phyloP scores from a whole-genome alignment of 441 rosid genomes.

The Cnidoscolus chayamansa region DNA sequence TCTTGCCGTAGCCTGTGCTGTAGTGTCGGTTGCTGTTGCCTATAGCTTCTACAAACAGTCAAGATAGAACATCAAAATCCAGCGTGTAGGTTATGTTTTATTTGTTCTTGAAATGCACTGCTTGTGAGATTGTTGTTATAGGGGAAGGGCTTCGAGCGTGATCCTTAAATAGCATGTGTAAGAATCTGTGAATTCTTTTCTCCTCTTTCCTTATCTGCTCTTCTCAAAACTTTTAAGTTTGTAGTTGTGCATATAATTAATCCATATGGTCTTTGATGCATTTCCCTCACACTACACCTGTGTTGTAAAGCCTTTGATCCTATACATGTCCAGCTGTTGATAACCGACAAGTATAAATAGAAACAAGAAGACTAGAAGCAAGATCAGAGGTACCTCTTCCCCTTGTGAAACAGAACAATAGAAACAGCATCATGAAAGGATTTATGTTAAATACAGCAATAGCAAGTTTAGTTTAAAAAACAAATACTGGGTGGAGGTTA shows the following conservation, averaged over 20 bases:
- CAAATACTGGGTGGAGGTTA: background rate
- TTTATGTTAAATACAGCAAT: background rate
- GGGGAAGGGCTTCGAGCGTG: conserved; percentile 2
- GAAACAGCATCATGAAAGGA: background rate
- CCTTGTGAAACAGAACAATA: background rate
- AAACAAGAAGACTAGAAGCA: background rate
- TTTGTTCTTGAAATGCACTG: background rate
- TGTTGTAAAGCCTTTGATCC: too few relatives aligned
- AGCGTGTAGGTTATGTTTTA: background rate
- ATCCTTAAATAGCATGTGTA: conserved; percentile 4
- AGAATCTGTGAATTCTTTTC: conserved; percentile 11
- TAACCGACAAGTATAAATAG: background rate
- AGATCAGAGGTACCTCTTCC: background rate
- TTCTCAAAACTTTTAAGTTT: conserved; percentile 7
- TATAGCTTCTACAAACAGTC: conserved; percentile 73
- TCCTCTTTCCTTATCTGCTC: background rate
- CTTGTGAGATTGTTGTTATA: background rate
- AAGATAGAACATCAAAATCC: conserved; percentile 27
- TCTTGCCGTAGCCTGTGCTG: conserved; percentile 78
- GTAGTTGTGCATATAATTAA: conserved; percentile 15
- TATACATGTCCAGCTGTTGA: too few relatives aligned
- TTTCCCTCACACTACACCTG: too few relatives aligned
- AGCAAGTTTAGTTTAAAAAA: background rate
- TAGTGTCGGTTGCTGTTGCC: conserved; percentile 72
- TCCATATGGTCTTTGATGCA: background rate